These are phyloP conservation scores for Chaetomidium leptoderma DNA, from an alignment of 495 filamentous ascomycete species.

Conservation along the genomic window DNA sequence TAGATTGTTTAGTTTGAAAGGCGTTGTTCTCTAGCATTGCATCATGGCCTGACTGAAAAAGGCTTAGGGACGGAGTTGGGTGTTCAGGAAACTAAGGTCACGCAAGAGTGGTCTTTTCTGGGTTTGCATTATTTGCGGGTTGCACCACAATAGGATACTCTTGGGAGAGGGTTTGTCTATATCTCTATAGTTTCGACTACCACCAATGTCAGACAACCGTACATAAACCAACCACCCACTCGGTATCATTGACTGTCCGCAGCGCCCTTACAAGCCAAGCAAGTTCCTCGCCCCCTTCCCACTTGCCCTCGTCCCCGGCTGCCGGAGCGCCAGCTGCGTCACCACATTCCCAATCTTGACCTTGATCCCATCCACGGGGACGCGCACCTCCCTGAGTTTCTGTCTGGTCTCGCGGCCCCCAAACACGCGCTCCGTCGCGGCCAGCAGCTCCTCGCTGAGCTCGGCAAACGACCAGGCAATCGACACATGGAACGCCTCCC, in stretches of 20 bases:
- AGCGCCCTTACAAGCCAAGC: conserved; percentile 13
- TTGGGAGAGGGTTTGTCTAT: too few relatives aligned
- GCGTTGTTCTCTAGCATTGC: conserved; percentile 2
- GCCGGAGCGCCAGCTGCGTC: conserved; percentile 48
- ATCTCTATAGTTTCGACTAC: too few relatives aligned
- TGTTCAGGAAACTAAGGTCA: conserved; percentile 13
- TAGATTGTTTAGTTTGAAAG: conserved; percentile 15
- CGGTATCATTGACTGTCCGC: neutral
- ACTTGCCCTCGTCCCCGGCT: conserved; percentile 18
- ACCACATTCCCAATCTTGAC: conserved; percentile 75
- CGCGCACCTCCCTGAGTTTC: conserved; percentile 26
- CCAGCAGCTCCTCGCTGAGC: conserved; percentile 37
- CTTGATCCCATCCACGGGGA: conserved; percentile 56
- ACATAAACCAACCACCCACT: neutral
- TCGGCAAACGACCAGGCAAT: conserved; percentile 68
- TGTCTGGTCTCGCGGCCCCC: conserved; percentile 13
- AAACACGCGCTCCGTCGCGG: conserved; percentile 32
- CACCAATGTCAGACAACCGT: conserved; percentile 1
- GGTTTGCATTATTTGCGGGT: too few relatives aligned
- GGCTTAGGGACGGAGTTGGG: conserved; percentile 20
- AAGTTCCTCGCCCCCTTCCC: conserved; percentile 17
- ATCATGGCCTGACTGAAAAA: neutral
- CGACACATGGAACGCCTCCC: conserved; percentile 68
- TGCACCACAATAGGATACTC: too few relatives aligned
- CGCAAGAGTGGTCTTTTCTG: neutral